Evolutionary conservation across 345 rosid genomes (phyloP).

Genomic region (Lagerstroemia speciosa): DNA sequence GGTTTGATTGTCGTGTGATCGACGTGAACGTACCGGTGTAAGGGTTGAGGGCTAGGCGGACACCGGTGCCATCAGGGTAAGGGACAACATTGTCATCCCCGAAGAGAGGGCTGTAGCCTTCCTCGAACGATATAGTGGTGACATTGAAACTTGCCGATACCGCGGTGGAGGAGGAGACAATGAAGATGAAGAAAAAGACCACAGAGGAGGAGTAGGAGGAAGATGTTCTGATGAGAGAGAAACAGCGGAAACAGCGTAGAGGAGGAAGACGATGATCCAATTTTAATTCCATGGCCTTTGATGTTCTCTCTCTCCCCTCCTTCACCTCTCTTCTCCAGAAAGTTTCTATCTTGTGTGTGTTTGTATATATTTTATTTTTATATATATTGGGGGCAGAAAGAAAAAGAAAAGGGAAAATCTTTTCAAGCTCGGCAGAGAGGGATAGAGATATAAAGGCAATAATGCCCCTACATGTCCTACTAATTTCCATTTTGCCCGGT

Average conservation of each 20-base stretch:
- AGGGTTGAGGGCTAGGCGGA: slow-evolving; percentile 81
- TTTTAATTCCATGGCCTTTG: slow-evolving; percentile 1
- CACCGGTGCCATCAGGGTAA: slow-evolving; percentile 59
- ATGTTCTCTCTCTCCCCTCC: neutral
- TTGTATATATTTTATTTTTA: neutral
- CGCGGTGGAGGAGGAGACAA: neutral
- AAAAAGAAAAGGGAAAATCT: neutral
- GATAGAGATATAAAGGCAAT: too few relatives aligned
- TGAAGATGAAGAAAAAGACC: neutral
- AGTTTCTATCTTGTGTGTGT: too few relatives aligned
- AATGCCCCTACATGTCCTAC: too few relatives aligned
- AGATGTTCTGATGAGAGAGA: neutral
- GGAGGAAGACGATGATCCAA: slow-evolving; percentile 12
- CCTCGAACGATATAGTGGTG: slow-evolving; percentile 59
- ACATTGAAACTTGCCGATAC: slow-evolving; percentile 30
- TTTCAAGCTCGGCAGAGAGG: neutral
- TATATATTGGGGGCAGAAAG: neutral
- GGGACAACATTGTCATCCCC: slow-evolving; percentile 76
- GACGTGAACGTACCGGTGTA: slow-evolving; percentile 51
- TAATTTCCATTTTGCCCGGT: neutral
- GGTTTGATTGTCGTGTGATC: too few relatives aligned
- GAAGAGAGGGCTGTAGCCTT: slow-evolving; percentile 71
- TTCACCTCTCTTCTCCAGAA: neutral
- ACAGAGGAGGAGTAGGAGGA: neutral
- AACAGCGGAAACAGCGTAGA: neutral